Conservation (phyloP, 805 yeast genomes). For the Zygoascus ofunaensis region DNA sequence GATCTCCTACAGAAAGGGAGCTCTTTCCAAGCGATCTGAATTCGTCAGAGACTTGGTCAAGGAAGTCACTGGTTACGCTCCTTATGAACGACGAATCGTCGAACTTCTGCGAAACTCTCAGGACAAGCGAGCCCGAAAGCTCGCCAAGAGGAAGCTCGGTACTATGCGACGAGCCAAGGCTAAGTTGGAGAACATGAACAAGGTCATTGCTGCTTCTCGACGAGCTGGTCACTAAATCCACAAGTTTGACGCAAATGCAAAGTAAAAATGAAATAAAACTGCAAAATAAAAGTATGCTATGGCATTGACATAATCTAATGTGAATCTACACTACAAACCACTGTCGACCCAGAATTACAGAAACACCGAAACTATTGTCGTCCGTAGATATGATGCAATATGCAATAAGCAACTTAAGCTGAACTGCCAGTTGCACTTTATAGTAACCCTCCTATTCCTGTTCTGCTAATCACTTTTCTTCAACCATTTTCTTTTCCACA, state of each 20-base stretch:
- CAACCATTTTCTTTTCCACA: too few relatives aligned
- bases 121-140: constrained; percentile 99
- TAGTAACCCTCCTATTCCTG: too few relatives aligned
- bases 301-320: too few relatives aligned
- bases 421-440: too few relatives aligned
- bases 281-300: too few relatives aligned
- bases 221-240: constrained; percentile 20
- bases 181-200: constrained; percentile 98
- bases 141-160: constrained; percentile 98
- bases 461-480: too few relatives aligned
- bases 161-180: constrained; percentile 99
- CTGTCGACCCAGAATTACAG: too few relatives aligned
- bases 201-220: constrained; percentile 94
- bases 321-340: too few relatives aligned
- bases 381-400: too few relatives aligned
- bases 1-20: constrained; percentile 94
- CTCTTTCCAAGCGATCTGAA: constrained; percentile 85
- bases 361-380: too few relatives aligned
- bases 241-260: not conserved
- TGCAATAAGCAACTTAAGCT: too few relatives aligned
- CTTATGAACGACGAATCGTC: constrained; percentile 99
- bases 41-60: constrained; percentile 92
- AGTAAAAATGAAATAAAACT: too few relatives aligned
- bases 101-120: constrained; percentile 99
- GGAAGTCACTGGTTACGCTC: constrained; percentile 98